A percentile compares a stretch with the other conserved stretches of the same genome.
These are phyloP conservation scores for Primulina tabacum DNA, from an alignment of 257 asterid genomes.

Conservation along the genomic window DNA sequence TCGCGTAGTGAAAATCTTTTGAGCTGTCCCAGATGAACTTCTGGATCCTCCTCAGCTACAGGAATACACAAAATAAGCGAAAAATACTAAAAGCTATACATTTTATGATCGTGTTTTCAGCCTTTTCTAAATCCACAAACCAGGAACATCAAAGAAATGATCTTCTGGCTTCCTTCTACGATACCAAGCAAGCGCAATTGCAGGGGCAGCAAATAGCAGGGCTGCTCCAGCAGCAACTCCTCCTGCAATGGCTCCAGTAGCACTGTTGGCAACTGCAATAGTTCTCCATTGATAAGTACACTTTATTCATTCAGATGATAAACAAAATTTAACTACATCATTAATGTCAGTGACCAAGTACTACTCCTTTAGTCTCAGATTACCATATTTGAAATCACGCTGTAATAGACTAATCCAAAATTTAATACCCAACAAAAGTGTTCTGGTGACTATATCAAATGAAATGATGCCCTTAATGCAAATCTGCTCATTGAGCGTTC, in stretches of 20 bases:
- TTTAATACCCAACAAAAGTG: neutral
- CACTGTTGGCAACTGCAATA: conserved; percentile 62
- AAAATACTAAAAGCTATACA: neutral
- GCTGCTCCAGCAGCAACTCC: conserved; percentile 21
- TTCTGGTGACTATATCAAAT: conserved; percentile 14
- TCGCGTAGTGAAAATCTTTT: neutral
- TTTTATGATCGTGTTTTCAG: neutral
- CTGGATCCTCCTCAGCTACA: conserved; percentile 2
- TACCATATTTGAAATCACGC: neutral
- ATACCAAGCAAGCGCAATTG: neutral
- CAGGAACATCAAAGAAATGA: neutral
- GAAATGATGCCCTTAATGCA: neutral
- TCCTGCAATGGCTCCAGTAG: conserved; percentile 84
- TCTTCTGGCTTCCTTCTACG: neutral
- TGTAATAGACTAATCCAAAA: neutral
- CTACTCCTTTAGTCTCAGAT: neutral
- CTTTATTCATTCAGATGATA: conserved; percentile 20
- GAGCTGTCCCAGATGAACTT: neutral
- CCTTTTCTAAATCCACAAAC: neutral
- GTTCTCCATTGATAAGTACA: conserved; percentile 12
- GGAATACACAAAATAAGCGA: neutral
- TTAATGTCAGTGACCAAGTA: neutral
- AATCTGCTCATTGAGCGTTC: neutral
- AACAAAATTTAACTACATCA: neutral
- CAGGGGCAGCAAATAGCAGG: neutral